Conservation (phyloP, 306 rosid species). For the Gillenia trifoliata region DNA sequence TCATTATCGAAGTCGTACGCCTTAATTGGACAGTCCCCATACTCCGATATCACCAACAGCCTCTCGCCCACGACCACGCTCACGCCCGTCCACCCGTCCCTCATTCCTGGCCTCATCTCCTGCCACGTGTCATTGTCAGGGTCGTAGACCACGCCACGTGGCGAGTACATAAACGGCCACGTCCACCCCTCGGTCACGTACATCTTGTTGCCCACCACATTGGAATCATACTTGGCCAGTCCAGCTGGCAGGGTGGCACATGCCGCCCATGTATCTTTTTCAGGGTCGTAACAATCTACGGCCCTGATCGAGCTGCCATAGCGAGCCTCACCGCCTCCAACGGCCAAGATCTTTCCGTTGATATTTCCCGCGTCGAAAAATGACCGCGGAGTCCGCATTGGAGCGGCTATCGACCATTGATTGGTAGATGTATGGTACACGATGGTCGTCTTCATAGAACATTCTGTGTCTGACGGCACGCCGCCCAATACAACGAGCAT, state of each 20-base stretch:
- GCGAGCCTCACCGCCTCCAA: constrained; percentile 15
- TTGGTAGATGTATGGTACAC: constrained; percentile 39
- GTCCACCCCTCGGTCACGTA: constrained; percentile 74
- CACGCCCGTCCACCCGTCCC: constrained; percentile 67
- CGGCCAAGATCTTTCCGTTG: constrained; percentile 35
- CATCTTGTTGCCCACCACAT: constrained; percentile 33
- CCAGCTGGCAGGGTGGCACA: constrained; percentile 2
- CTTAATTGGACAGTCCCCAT: constrained; percentile 55
- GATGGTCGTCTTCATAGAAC: constrained; percentile 16
- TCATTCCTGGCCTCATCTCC: constrained; percentile 43
- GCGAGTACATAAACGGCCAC: constrained; percentile 57
- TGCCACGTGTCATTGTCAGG: constrained; percentile 36
- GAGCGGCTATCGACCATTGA: constrained; percentile 35
- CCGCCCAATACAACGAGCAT: constrained; percentile 43
- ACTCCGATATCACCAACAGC: constrained; percentile 46
- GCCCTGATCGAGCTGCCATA: not conserved
- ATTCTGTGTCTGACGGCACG: constrained; percentile 8
- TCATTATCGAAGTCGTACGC: constrained; percentile 37
- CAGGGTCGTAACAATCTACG: constrained; percentile 35
- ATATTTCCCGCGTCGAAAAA: constrained; percentile 29
- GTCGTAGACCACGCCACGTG: constrained; percentile 42
- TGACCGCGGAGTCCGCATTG: constrained; percentile 8
- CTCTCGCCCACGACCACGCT: constrained; percentile 36
- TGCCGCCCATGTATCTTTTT: constrained; percentile 39
- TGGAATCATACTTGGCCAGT: constrained; percentile 27